phyloP scores from a whole-genome alignment of 257 asterid species.

The Ehretia macrophylla region DNA sequence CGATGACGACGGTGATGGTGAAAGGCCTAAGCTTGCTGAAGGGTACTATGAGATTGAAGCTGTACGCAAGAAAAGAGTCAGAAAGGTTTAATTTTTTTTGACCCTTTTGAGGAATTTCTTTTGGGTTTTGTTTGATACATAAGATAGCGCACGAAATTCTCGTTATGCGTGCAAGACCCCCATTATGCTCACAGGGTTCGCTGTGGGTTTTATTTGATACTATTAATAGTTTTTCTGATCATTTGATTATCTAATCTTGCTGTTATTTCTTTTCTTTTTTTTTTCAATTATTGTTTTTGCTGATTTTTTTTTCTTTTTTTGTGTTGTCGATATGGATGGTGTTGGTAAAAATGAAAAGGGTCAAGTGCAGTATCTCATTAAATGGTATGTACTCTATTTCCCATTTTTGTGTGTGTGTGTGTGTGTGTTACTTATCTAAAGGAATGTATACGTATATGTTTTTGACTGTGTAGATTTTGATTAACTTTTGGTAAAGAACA shows the following conservation, averaged over 20 bases:
- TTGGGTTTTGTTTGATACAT: not conserved
- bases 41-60: conserved; percentile 32
- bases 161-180: no score
- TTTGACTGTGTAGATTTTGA: not conserved
- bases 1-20: conserved; percentile 8
- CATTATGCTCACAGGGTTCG: no score
- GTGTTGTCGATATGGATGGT: conserved; percentile 1
- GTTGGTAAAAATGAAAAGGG: conserved; percentile 57
- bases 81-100: conserved; percentile 11
- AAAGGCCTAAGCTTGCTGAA: conserved; percentile 24
- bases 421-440: not conserved
- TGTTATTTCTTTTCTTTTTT: not conserved
- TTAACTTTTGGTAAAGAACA: not conserved
- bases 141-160: not conserved
- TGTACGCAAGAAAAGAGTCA: conserved; percentile 20
- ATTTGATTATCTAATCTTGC: not conserved
- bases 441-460: not conserved
- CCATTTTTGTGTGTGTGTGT: not conserved
- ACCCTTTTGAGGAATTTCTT: not conserved
- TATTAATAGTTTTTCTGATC: not conserved
- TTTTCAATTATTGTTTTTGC: not conserved
- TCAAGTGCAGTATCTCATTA: conserved; percentile 54
- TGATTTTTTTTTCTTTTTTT: not conserved
- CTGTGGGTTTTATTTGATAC: not conserved
- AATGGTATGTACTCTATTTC: conserved; percentile 23